Conservation (phyloP, 139 green algal species). For the Micromonas commoda region DNA sequence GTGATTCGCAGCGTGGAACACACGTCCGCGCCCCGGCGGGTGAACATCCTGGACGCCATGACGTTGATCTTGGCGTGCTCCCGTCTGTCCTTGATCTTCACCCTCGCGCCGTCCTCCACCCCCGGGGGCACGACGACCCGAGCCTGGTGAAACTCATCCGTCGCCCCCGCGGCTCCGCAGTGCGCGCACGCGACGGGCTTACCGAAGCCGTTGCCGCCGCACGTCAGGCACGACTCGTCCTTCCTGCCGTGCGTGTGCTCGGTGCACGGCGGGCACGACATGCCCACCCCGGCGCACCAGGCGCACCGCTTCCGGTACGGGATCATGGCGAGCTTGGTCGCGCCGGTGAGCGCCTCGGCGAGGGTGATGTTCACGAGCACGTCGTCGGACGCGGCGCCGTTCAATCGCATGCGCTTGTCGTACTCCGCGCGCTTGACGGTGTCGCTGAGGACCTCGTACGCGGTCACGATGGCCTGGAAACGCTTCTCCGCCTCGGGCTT, state of each 20-base stretch:
- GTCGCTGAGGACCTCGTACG: constrained; percentile 34
- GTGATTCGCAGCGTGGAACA: constrained; percentile 20
- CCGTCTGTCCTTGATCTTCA: constrained; percentile 1
- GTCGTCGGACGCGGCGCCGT: constrained; percentile 1
- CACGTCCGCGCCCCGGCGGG: constrained; percentile 13
- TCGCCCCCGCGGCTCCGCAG: constrained; percentile 6
- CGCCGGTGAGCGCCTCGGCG: constrained; percentile 10
- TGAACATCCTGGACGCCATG: constrained; percentile 29
- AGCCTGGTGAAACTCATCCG: constrained; percentile 17
- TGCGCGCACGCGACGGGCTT: background rate
- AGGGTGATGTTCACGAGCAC: constrained; percentile 32
- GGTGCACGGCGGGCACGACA: constrained; percentile 13
- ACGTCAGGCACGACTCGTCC: background rate
- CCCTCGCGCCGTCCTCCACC: background rate
- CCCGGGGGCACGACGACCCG: constrained; percentile 13
- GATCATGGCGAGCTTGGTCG: constrained; percentile 23
- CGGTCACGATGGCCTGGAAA: constrained; percentile 28
- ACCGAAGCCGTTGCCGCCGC: constrained; percentile 15
- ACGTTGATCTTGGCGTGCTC: background rate
- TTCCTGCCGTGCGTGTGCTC: background rate
- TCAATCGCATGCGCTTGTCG: background rate
- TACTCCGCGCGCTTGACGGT: constrained; percentile 20
- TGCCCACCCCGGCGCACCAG: constrained; percentile 14
- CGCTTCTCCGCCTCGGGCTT: constrained; percentile 28
- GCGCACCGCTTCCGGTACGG: constrained; percentile 22